Conservation (phyloP, 2,329 filamentous ascomycete genomes). For the Venturia carpophila region DNA sequence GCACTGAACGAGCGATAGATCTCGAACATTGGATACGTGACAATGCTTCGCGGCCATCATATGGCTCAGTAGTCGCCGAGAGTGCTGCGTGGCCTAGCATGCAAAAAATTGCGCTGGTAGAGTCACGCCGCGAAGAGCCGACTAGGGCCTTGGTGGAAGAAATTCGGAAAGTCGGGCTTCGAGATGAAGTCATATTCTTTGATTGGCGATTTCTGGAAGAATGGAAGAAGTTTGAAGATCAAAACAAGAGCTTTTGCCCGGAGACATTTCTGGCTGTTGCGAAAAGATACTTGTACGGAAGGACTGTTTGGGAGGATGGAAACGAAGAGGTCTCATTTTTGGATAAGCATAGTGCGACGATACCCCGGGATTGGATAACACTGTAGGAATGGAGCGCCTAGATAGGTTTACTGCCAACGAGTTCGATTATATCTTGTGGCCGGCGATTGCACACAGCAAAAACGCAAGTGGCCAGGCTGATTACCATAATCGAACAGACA, state of each 20-base stretch:
- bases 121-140: constrained; percentile 3
- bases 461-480: background rate
- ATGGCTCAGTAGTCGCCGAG: background rate
- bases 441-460: background rate
- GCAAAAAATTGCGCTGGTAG: constrained; percentile 16
- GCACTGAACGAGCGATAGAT: background rate
- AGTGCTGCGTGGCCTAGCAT: constrained; percentile 10
- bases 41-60: too few relatives aligned
- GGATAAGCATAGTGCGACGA: constrained; percentile 6
- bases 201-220: constrained; percentile 18
- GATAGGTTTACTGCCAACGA: background rate
- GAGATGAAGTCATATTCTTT: constrained; percentile 14
- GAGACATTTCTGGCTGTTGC: background rate
- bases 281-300: constrained; percentile 1
- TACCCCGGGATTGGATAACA: constrained; percentile 8
- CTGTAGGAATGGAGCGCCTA: background rate
- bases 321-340: constrained; percentile 10
- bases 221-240: background rate
- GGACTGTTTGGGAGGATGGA: constrained; percentile 2
- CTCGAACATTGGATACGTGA: constrained; percentile 15
- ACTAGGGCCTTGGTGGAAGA: background rate
- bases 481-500: background rate
- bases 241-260: background rate
- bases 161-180: background rate
- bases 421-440: background rate